These are phyloP conservation scores for Ogataea sp. DNA, from an alignment of 805 yeast species.

Conservation along the genomic window DNA sequence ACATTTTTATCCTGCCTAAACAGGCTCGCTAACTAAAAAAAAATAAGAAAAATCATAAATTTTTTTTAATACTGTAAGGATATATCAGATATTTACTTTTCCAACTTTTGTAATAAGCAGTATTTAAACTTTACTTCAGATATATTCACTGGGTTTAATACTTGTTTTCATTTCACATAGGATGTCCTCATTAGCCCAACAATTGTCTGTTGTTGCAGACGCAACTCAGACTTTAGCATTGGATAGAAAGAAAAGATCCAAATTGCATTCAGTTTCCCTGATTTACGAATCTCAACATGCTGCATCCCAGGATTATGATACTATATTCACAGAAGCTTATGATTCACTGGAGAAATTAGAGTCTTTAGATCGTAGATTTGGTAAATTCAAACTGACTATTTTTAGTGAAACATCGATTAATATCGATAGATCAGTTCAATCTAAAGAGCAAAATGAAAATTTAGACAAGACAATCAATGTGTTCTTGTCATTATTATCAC, in stretches of 20 bases:
- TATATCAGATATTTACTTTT: too few relatives aligned
- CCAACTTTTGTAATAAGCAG: too few relatives aligned
- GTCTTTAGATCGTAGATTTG: constrained; percentile 67
- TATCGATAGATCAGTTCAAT: constrained; percentile 77
- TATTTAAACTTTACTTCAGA: too few relatives aligned
- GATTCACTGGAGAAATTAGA: constrained; percentile 73
- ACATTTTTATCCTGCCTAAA: too few relatives aligned
- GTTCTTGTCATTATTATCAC: constrained; percentile 66
- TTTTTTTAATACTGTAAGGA: too few relatives aligned
- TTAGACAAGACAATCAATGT: constrained; percentile 68
- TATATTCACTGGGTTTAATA: too few relatives aligned
- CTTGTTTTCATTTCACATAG: background rate
- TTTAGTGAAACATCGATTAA: constrained; percentile 76
- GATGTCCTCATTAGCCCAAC: constrained; percentile 59
- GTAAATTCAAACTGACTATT: constrained; percentile 58
- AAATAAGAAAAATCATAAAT: too few relatives aligned
- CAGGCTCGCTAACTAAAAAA: too few relatives aligned
- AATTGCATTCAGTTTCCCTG: constrained; percentile 81
- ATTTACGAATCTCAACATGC: constrained; percentile 83
- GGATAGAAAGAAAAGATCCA: constrained; percentile 81
- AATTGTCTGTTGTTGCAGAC: constrained; percentile 62
- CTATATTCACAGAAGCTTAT: constrained; percentile 59
- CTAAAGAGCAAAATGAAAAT: constrained; percentile 67
- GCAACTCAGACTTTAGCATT: constrained; percentile 64
- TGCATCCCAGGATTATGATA: constrained; percentile 88